These are phyloP conservation scores for Corymbia maculata DNA, from an alignment of 345 rosid genomes.

Conservation along the genomic window DNA sequence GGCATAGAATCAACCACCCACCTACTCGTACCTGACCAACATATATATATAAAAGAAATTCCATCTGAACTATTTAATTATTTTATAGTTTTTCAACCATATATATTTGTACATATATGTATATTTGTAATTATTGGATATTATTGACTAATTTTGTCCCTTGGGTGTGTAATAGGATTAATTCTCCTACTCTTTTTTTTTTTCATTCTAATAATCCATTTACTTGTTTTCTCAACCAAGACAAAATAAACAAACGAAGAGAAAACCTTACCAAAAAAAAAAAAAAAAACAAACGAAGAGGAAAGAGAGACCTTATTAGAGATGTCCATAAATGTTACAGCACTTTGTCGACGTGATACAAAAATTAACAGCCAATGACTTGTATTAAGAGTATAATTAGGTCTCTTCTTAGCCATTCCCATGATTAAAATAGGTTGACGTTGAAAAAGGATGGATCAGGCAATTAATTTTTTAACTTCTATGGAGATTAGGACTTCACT, in stretches of 20 bases:
- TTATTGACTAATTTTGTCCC: too few species aligned
- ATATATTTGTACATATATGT: too few species aligned
- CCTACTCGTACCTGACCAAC: accelerated
- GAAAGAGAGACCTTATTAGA: too few species aligned
- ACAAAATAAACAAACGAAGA: background rate
- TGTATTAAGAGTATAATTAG: background rate
- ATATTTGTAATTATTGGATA: too few species aligned
- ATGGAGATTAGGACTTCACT: background rate
- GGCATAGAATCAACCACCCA: background rate
- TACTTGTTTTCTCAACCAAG: background rate
- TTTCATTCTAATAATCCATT: background rate
- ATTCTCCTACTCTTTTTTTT: background rate
- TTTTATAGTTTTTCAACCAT: too few species aligned
- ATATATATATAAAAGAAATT: too few species aligned
- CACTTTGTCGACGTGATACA: accelerated
- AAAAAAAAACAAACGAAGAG: background rate
- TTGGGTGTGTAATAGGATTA: background rate
- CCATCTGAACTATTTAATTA: too few species aligned
- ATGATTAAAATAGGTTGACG: background rate
- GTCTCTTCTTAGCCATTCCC: background rate
- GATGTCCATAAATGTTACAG: background rate
- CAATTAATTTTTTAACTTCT: too few species aligned
- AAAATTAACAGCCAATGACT: background rate
- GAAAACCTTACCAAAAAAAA: too few species aligned
- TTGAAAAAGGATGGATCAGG: background rate